Conservation (phyloP, 2,329 filamentous ascomycete genomes). For the Arthroderma sp. region DNA sequence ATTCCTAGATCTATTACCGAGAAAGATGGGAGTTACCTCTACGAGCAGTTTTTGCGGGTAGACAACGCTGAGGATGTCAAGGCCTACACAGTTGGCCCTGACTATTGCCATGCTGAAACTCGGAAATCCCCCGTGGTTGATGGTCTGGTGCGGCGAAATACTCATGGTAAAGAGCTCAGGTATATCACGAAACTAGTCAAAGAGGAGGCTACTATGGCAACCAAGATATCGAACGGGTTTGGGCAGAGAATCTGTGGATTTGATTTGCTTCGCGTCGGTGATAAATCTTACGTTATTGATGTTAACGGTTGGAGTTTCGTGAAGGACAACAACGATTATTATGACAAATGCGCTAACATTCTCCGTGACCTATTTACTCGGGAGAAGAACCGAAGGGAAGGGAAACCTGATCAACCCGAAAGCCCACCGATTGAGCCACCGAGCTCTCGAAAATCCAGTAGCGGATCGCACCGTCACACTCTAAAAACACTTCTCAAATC, state of each 20-base stretch:
- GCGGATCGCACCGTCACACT: slow-evolving; percentile 33
- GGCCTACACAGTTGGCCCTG: slow-evolving; percentile 87
- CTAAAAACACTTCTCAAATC: slow-evolving; percentile 51
- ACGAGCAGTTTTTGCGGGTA: slow-evolving; percentile 92
- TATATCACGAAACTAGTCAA: slow-evolving; percentile 77
- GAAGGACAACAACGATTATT: slow-evolving; percentile 98
- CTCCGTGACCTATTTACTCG: slow-evolving; percentile 76
- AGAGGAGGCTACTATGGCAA: slow-evolving; percentile 74
- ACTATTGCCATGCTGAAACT: slow-evolving; percentile 92
- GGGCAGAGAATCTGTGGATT: slow-evolving; percentile 94
- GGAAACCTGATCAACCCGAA: slow-evolving; percentile 22
- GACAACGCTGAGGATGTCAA: slow-evolving; percentile 98
- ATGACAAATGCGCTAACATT: slow-evolving; percentile 78
- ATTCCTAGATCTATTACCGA: slow-evolving; percentile 73
- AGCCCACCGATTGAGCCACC: slow-evolving; percentile 22
- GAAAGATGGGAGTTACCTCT: slow-evolving; percentile 72
- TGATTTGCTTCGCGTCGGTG: slow-evolving; percentile 74
- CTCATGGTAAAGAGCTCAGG: slow-evolving; percentile 89
- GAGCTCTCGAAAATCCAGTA: slow-evolving; percentile 24
- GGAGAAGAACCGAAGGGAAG: slow-evolving; percentile 45
- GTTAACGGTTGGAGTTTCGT: slow-evolving; percentile 99
- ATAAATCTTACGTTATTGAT: slow-evolving; percentile 93
- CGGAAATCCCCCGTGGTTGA: slow-evolving; percentile 95
- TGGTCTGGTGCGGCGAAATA: slow-evolving; percentile 87
- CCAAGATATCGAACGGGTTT: slow-evolving; percentile 80